Evolutionary conservation across 495 filamentous ascomycete species (phyloP).

Genomic region (Aspergillus panamensis): DNA sequence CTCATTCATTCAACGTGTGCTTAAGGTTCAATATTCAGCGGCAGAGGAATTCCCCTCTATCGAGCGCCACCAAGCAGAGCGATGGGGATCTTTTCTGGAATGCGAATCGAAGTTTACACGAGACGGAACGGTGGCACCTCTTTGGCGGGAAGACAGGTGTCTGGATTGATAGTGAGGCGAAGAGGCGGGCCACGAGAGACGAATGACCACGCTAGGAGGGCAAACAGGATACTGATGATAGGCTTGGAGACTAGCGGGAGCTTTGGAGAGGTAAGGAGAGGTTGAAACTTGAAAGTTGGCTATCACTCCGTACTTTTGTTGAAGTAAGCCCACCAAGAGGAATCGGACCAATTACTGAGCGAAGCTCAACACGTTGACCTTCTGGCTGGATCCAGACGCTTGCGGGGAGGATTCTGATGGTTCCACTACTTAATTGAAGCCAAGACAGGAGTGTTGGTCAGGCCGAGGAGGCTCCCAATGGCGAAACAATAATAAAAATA

Average conservation of each 20-base stretch:
- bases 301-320: constrained; percentile 9
- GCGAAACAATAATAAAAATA: neutral
- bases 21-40: constrained; percentile 9
- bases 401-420: constrained; percentile 17
- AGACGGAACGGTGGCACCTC: constrained; percentile 20
- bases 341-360: constrained; percentile 20
- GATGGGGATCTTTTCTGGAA: constrained; percentile 25
- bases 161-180: constrained; percentile 26
- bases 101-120: constrained; percentile 24
- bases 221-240: constrained; percentile 7
- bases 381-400: constrained; percentile 15
- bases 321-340: constrained; percentile 8
- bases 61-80: constrained; percentile 12
- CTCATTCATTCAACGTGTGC: constrained; percentile 10
- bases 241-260: neutral
- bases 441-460: constrained; percentile 28
- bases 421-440: constrained; percentile 20
- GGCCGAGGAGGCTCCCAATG: constrained; percentile 11
- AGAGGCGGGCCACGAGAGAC: constrained; percentile 19
- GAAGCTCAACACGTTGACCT: constrained; percentile 23
- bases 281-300: constrained; percentile 3
- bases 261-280: constrained; percentile 15
- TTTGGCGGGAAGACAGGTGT: constrained; percentile 19
- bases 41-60: neutral
- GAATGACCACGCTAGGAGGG: constrained; percentile 5